phyloP scores from a whole-genome alignment of 2,329 filamentous ascomycete genomes.

The Aspergillus transmontanensis region DNA sequence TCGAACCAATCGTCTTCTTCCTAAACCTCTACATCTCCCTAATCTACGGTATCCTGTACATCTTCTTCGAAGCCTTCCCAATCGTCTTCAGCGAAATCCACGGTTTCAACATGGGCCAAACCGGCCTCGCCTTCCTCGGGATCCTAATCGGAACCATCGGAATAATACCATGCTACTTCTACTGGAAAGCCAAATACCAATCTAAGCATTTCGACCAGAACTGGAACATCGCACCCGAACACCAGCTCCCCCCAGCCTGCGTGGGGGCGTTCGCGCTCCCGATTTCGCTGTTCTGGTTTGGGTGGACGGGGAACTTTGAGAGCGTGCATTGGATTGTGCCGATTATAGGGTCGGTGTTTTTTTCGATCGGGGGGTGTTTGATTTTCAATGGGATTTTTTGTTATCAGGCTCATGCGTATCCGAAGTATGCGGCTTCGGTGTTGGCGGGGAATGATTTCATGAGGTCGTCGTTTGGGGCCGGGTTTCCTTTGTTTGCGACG shows the following conservation, averaged over 20 bases:
- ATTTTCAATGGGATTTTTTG: slow-evolving; percentile 75
- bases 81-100: slow-evolving; percentile 27
- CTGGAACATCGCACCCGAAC: slow-evolving; percentile 27
- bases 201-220: slow-evolving; percentile 13
- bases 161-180: slow-evolving; percentile 43
- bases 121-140: slow-evolving; percentile 25
- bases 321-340: slow-evolving; percentile 66
- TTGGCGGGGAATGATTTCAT: slow-evolving; percentile 74
- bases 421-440: slow-evolving; percentile 69
- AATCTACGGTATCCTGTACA: slow-evolving; percentile 30
- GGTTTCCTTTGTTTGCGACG: slow-evolving; percentile 33
- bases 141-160: slow-evolving; percentile 34
- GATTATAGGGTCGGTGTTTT: slow-evolving; percentile 64
- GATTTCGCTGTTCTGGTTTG: slow-evolving; percentile 69
- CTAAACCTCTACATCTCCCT: slow-evolving; percentile 28
- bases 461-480: slow-evolving; percentile 57
- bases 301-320: slow-evolving; percentile 62
- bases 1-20: slow-evolving; percentile 25
- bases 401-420: slow-evolving; percentile 73
- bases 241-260: slow-evolving; percentile 64
- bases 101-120: slow-evolving; percentile 39
- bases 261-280: slow-evolving; percentile 62
- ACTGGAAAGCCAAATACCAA: slow-evolving; percentile 26
- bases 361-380: slow-evolving; percentile 69
- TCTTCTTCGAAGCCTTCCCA: slow-evolving; percentile 52